Evolutionary conservation across 1,284 basidiomycete species (phyloP), one percentile per base, ranked within the genome.

Genomic region (Tranzscheliella williamsii): DNA sequence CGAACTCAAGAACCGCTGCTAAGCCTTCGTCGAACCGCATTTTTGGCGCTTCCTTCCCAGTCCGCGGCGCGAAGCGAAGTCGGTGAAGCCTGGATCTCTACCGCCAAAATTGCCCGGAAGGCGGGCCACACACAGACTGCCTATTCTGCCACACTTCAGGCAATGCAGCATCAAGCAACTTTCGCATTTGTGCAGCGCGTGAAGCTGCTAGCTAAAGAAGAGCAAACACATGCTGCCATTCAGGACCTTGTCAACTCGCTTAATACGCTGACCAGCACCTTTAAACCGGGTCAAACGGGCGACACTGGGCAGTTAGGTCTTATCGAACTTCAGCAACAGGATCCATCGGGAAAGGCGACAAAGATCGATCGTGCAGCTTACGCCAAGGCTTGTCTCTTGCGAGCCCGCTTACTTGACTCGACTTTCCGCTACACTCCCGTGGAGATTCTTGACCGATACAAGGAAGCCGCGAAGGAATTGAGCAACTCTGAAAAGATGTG

Each of bases 101-200:
- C 90, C 47, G 88, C 93, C 15, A 97, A 95, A 76, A 92, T 93
- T 52, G 94, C 95, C 12, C 83, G 95, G 39, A 96, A 95, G 75
- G 90, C 92, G 0, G 89, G 90, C 0, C 94, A 98, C 78, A 87
- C 86, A 81, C 95, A 98, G 80, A 96, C 94, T 0, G 92, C 95
- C 3, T 99, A 98, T 76, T 96, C 90, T 70, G 93, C 95, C 1
- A 86, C 91, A 44, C 83, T 99, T 1, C 95, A 98, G 79, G 91
- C 92, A 0, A 84, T 86, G 46, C 87, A 91, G 72, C 84, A 83
- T 60, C 83, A 86, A 24, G 84, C 87, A 0, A 84, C 85, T 0
- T 91, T 89, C 70, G 86, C 88, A 4, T 97, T 95, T 79, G 84
- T 96, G 33, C 91, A 98, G 77, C 89, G 87, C 65, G 90, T 91